Percentiles rank a stretch among this genome's conserved stretches.
phyloP scores from a whole-genome alignment of 176 grass and related monocot species.

The Oryza meridionalis region DNA sequence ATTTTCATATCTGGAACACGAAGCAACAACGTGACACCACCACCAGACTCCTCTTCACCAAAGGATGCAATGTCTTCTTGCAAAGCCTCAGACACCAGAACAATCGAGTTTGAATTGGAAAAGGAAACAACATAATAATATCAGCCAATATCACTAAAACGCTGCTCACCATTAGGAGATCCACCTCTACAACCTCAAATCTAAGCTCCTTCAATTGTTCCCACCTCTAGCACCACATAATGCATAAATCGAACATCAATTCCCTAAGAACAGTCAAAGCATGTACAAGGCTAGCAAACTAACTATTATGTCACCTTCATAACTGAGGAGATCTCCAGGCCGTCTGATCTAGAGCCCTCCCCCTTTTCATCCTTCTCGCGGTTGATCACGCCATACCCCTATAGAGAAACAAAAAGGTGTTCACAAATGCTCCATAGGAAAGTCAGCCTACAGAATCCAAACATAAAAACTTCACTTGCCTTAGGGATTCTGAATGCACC shows the following conservation, averaged over 20 bases:
- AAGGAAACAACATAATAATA: slow-evolving; percentile 2
- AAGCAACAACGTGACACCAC: slow-evolving; percentile 49
- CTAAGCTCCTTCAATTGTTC: slow-evolving; percentile 53
- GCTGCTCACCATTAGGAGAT: slow-evolving; percentile 64
- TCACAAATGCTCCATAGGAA: slow-evolving; percentile 16
- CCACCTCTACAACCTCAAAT: slow-evolving; percentile 76
- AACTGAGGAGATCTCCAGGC: slow-evolving; percentile 26
- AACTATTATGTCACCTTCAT: slow-evolving; percentile 49
- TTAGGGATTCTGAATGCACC: slow-evolving; percentile 15
- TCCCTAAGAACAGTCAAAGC: slow-evolving; percentile 13
- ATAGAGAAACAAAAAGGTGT: slow-evolving; percentile 23
- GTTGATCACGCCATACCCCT: slow-evolving; percentile 43
- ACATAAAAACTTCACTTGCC: slow-evolving; percentile 26
- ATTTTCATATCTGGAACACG: slow-evolving; percentile 49
- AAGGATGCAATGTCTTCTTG: slow-evolving; percentile 47
- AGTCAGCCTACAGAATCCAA: background rate
- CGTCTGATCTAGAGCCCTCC: slow-evolving; percentile 39
- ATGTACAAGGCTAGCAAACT: slow-evolving; percentile 17
- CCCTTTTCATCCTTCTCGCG: slow-evolving; percentile 37
- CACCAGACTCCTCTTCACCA: slow-evolving; percentile 29
- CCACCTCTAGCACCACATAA: slow-evolving; percentile 47
- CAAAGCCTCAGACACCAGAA: slow-evolving; percentile 41
- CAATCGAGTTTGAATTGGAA: slow-evolving; percentile 24
- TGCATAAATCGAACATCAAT: slow-evolving; percentile 30
- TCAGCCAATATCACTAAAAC: slow-evolving; percentile 8